Base-by-base conservation (phyloP, 495 filamentous ascomycete species). In the Talaromyces thailandensis region DNA sequence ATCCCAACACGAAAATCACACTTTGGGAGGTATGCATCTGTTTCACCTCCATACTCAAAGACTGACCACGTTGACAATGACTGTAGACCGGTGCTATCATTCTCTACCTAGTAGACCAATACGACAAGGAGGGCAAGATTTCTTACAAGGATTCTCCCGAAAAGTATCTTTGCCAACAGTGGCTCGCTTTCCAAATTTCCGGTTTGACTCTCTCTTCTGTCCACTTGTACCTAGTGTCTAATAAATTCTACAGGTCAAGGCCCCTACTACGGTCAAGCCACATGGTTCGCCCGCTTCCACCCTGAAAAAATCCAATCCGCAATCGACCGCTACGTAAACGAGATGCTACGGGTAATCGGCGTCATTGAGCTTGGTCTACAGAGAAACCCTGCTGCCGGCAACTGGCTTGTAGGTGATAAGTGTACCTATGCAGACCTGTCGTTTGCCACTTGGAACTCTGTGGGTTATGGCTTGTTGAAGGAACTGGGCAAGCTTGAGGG, bases 391-490 rank as follows among this genome's bases (percentile, higher is more conserved):
- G 23, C 50, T 21, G 48, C 50, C 25, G 55, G 58, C 6, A n/a
- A 37, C 16, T 86, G 70, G 62, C 75, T 85, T 0, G 79, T 85
- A 0, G 81, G 82, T 14, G 74, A 80, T 62, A 84, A 83, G 62
- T 69, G 64, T 60, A 76, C 73, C 4, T 81, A 76, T 64, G 77
- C 72, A 23, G 82, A 84, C 63, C 50, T 82, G 29, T 64, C 71
- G 6, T 84, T 82, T 62, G 63, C 81, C 8, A 65, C 76, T 0
- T 84, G 73, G 70, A 24, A 23, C 6, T 53, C 50, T 9, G 50
- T 53, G 5, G 50, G 50, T 16, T 12, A 53, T n/a, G 50, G 50
- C 21, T 14, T 53, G 50, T 21, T 53, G 50, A 53, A 53, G 50
- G 50, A 53, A 28, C 4, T 53, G 53, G 53, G 25, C 16, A 58